Evolutionary conservation across 164 flowering plant genomes (phyloP).

Genomic region (Chimonanthus salicifolius): DNA sequence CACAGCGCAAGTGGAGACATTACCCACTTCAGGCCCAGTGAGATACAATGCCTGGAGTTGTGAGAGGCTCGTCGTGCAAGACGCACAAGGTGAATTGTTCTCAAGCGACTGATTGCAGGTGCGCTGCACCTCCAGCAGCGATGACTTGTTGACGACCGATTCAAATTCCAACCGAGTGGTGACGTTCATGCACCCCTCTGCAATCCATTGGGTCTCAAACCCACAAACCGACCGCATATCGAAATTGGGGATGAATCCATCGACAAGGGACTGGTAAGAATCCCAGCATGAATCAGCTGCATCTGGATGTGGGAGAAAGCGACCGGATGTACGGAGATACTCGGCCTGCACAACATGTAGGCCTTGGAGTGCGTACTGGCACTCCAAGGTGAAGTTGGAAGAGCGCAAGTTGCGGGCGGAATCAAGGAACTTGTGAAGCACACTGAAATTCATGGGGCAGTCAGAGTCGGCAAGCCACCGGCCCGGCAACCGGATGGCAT

Average conservation of each 20-base stretch:
- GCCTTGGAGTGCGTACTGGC: constrained; percentile 34
- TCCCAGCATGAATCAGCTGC: constrained; percentile 50
- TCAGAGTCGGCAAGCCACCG: constrained; percentile 4
- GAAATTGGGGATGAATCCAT: constrained; percentile 21
- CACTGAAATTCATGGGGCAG: constrained; percentile 44
- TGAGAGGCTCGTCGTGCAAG: constrained; percentile 32
- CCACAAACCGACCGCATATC: constrained; percentile 40
- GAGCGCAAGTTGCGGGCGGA: not conserved
- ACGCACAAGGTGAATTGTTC: constrained; percentile 33
- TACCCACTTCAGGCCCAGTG: constrained; percentile 25
- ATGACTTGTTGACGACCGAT: constrained; percentile 11
- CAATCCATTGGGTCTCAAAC: constrained; percentile 38
- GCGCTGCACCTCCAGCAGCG: constrained; percentile 19
- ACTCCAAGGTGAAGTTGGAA: constrained; percentile 12
- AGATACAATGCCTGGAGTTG: constrained; percentile 26
- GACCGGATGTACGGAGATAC: constrained; percentile 31
- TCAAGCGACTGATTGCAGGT: constrained; percentile 45
- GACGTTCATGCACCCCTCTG: constrained; percentile 53
- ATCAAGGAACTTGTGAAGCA: constrained; percentile 21
- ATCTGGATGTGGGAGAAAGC: constrained; percentile 40
- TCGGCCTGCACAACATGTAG: constrained; percentile 45
- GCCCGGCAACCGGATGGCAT: not conserved
- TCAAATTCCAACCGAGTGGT: constrained; percentile 43
- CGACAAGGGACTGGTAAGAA: constrained; percentile 23
- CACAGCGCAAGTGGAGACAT: constrained; percentile 33